Evolutionary conservation across 208 protist species (phyloP).

Genomic region (Leishmania guyanensis): DNA sequence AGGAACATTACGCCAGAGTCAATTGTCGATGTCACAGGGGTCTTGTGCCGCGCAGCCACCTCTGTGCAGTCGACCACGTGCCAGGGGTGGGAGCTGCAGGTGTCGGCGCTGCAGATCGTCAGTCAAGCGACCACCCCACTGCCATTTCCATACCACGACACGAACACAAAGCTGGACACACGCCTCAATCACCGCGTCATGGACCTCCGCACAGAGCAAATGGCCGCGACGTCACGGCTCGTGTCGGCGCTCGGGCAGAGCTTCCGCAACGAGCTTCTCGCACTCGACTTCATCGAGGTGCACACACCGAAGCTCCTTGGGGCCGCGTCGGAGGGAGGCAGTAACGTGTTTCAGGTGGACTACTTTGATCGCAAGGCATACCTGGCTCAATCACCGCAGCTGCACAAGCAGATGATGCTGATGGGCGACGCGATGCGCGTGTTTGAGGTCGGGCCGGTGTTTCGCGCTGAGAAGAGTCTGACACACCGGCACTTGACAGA

Average conservation of each 20-base stretch:
- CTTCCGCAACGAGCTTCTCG: conserved; percentile 91
- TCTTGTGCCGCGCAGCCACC: conserved; percentile 31
- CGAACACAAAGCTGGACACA: conserved; percentile 85
- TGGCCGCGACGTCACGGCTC: conserved; percentile 92
- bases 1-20: conserved; percentile 64
- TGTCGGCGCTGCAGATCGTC: conserved; percentile 43
- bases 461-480: conserved; percentile 98
- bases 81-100: conserved; percentile 62
- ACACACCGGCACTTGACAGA: conserved; percentile 99
- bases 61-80: conserved; percentile 61
- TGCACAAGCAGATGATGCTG: conserved; percentile 99
- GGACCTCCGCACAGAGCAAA: conserved; percentile 96
- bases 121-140: conserved; percentile 59
- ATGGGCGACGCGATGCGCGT: conserved; percentile 93
- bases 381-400: conserved; percentile 98
- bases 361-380: conserved; percentile 88
- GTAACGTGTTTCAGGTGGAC: conserved; percentile 73
- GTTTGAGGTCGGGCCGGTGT: conserved; percentile 97
- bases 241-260: conserved; percentile 76
- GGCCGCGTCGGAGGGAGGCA: conserved; percentile 93
- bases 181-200: conserved; percentile 96
- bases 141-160: conserved; percentile 89
- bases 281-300: conserved; percentile 96
- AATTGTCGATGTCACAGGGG: conserved; percentile 66
- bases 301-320: conserved; percentile 99